These are phyloP conservation scores for Thinopyrum elongatum DNA, from an alignment of 176 grass and related monocot genomes.

Conservation along the genomic window DNA sequence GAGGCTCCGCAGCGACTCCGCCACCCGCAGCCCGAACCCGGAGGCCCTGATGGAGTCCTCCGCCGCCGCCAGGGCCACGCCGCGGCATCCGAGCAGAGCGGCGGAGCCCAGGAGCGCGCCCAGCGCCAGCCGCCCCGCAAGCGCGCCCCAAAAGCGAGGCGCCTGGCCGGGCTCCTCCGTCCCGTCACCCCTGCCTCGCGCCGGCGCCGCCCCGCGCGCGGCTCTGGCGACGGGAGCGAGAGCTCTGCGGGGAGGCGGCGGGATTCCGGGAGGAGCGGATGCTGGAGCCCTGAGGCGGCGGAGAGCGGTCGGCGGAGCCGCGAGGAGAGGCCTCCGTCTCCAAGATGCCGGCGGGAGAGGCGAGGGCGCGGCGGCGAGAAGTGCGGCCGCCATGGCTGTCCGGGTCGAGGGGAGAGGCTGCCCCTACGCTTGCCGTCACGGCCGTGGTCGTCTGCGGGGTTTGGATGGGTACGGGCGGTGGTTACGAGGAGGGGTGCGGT, in stretches of 20 bases:
- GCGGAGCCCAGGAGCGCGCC: constrained; percentile 25
- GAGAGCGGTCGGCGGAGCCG: neutral
- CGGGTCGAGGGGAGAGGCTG: neutral
- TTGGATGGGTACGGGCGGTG: constrained; percentile 2
- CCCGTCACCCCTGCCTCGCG: neutral
- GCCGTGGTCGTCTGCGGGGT: neutral
- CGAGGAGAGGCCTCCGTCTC: constrained; percentile 8
- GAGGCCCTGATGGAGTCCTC: constrained; percentile 73
- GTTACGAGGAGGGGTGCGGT: neutral
- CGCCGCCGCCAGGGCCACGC: constrained; percentile 27
- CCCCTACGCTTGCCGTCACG: neutral
- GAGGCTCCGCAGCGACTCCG: constrained; percentile 57
- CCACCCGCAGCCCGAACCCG: constrained; percentile 76
- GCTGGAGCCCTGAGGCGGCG: neutral
- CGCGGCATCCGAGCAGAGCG: constrained; percentile 27
- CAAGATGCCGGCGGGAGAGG: neutral
- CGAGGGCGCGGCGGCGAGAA: neutral
- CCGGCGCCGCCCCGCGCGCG: neutral
- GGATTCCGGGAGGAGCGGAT: neutral
- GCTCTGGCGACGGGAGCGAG: neutral
- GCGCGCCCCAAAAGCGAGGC: neutral
- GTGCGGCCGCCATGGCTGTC: constrained; percentile 19
- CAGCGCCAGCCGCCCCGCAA: constrained; percentile 5
- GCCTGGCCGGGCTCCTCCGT: neutral
- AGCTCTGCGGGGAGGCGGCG: neutral